Evolutionary conservation across 2,329 filamentous ascomycete genomes (phyloP).

Genomic region (Chrysoporthe deuterocubensis): DNA sequence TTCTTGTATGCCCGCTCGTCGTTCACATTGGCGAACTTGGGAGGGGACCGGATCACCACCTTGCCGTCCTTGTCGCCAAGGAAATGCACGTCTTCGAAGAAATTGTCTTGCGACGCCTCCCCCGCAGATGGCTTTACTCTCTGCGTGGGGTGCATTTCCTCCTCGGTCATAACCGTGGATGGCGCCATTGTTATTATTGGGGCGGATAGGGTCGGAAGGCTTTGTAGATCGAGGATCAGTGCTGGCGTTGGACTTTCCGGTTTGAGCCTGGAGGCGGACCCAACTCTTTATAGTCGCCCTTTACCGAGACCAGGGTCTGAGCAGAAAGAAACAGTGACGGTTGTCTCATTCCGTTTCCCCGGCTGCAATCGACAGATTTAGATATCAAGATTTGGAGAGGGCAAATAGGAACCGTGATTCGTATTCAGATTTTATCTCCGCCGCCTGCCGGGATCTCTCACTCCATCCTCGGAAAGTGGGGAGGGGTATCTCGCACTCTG

Average conservation of each 20-base stretch:
- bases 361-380: too few relatives aligned
- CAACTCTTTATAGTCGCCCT: neutral
- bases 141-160: neutral
- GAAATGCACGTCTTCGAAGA: slow-evolving; percentile 8
- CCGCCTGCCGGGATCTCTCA: neutral
- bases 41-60: slow-evolving; percentile 7
- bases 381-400: neutral
- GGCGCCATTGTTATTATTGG: neutral
- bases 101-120: neutral
- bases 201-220: neutral
- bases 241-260: neutral
- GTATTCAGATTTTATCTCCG: slow-evolving; percentile 3
- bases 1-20: slow-evolving; percentile 25
- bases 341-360: neutral
- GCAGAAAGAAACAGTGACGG: neutral
- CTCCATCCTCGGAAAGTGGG: neutral
- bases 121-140: neutral
- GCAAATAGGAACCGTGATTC: neutral
- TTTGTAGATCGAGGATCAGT: neutral
- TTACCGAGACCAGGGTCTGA: neutral
- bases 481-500: neutral
- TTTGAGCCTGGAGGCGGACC: neutral
- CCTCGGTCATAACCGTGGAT: neutral
- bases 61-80: slow-evolving; percentile 3
- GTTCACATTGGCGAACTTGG: slow-evolving; percentile 20